phyloP scores from a whole-genome alignment of 225 moss, liverwort and hornwort species.

The Asterella californica region DNA sequence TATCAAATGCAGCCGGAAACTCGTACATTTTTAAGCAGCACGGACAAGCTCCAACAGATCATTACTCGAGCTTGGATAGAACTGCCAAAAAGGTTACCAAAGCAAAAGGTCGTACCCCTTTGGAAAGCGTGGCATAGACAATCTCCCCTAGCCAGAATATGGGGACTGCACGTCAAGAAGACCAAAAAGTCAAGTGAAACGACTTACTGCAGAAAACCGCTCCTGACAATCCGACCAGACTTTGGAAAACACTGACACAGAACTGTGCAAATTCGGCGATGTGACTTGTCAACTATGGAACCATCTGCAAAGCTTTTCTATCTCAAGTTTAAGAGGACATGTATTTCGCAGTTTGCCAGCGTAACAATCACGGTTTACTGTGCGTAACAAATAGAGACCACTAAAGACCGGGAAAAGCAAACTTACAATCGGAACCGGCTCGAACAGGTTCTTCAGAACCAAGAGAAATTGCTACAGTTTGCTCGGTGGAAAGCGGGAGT shows the following conservation, averaged over 20 bases:
- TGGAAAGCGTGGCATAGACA: conserved; percentile 1
- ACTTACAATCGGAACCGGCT: conserved; percentile 11
- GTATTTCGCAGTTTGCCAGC: neutral
- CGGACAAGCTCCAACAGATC: neutral
- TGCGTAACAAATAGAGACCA: neutral
- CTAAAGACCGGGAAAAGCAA: neutral
- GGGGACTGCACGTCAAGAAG: neutral
- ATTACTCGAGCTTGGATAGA: neutral
- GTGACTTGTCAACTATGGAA: neutral
- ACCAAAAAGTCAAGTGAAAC: neutral
- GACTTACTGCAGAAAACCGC: neutral
- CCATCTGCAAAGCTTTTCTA: neutral
- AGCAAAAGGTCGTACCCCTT: neutral
- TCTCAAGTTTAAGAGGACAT: neutral
- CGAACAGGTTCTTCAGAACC: neutral
- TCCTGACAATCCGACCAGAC: neutral
- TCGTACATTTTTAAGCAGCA: neutral
- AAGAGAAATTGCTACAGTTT: conserved; percentile 8
- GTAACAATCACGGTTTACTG: neutral
- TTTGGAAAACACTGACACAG: neutral
- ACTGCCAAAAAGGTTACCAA: neutral
- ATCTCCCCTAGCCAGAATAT: conserved; percentile 12
- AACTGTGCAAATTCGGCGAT: neutral
- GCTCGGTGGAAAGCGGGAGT: conserved; percentile 1
- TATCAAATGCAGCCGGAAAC: neutral